Base-by-base conservation (phyloP, 192 early-diverging fungal genomes). In the Coemansia sp. region DNA sequence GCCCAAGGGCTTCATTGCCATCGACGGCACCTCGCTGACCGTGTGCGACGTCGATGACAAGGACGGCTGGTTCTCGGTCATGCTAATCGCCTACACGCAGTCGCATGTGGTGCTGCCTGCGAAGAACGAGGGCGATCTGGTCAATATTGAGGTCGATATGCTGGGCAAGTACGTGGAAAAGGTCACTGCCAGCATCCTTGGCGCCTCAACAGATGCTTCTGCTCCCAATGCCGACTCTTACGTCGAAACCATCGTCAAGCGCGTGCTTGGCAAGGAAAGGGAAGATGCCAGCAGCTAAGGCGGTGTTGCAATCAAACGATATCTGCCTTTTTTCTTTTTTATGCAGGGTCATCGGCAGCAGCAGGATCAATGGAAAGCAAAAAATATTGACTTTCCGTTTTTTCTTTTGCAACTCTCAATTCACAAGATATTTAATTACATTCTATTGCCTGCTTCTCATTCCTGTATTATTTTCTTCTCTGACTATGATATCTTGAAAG, bases 61-160 rank as follows among this genome's bases (percentile, higher is more conserved):
- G 13, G 80, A 89, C 46, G 74, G 86, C 37, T 89, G 86, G 61
- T 99, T 99, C 72, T 87, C 85, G 7, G 90, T 99, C 61, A 98
- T 98, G 96, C 86, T 99, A 81, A 94, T 99, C 69, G 91, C 95
- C 9, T 89, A 99, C 75, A 97, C 95, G 3, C 96, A 95, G 81
- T 66, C 71, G 10, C 84, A 90, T 41, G 93, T 97, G 16, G 90
- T 93, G 22, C 86, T 98, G 84, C 88, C 94, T 7, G 67, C 49
- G 9, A 91, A 92, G 77, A 69, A 84, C 39, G 71, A 88, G 12
- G 95, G 94, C 3, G 87, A 87, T 58, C 76, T 76, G 61, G 92
- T 98, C 61, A 99, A 99, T 74, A 78, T 99, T 51, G 98, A 99
- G 82, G 96, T 97, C 2, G 98, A 99, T 71, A 95, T 97, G 89